These are phyloP conservation scores for Coemansia sp. DNA, from an alignment of 192 early-diverging fungal genomes.

Conservation along the genomic window DNA sequence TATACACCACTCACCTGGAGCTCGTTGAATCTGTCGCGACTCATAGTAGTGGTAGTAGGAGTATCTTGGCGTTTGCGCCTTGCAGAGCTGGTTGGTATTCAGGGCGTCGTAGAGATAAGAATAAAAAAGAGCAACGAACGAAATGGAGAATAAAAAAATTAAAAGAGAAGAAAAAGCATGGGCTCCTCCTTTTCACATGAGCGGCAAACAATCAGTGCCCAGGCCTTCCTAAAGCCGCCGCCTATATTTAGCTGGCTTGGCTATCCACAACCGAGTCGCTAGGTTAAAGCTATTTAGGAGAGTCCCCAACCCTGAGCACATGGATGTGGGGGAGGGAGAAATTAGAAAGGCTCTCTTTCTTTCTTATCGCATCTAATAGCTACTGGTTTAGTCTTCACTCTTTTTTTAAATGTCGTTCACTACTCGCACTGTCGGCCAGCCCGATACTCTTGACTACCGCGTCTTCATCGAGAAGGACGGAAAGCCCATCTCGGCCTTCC, in stretches of 20 bases:
- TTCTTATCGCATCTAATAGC: background rate
- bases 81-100: background rate
- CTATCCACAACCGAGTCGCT: background rate
- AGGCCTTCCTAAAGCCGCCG: too few species aligned
- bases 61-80: background rate
- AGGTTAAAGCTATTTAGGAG: too few species aligned
- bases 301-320: slow-evolving; percentile 7
- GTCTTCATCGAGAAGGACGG: slow-evolving; percentile 86
- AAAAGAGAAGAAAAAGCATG: background rate
- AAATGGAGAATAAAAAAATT: background rate
- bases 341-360: background rate
- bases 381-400: background rate
- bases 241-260: background rate
- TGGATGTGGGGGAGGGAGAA: background rate
- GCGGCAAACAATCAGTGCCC: background rate
- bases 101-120: background rate
- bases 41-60: slow-evolving; percentile 25
- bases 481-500: slow-evolving; percentile 90
- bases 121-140: background rate
- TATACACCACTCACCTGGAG: slow-evolving; percentile 43
- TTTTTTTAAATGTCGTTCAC: slow-evolving; percentile 58
- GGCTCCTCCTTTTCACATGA: background rate
- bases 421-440: slow-evolving; percentile 82
- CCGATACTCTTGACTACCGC: slow-evolving; percentile 85
- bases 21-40: slow-evolving; percentile 56